phyloP scores from a whole-genome alignment of 2,329 filamentous ascomycete species.

The Aspergillus vadensis region DNA sequence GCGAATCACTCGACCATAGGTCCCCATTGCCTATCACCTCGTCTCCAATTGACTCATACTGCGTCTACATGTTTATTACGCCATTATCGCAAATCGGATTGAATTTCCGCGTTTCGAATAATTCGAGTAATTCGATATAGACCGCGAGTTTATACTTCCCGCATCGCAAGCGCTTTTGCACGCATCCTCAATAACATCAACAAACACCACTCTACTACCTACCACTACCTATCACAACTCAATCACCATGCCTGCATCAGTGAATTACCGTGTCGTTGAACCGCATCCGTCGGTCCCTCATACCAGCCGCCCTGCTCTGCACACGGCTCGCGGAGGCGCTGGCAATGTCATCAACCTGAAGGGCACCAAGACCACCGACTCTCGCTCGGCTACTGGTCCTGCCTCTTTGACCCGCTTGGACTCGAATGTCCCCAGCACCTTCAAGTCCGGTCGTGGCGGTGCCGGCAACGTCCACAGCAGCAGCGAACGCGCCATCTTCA shows the following conservation, averaged over 20 bases:
- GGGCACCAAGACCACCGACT: slow-evolving; percentile 53
- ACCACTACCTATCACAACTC: slow-evolving; percentile 13
- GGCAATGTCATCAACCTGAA: slow-evolving; percentile 60
- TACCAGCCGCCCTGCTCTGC: slow-evolving; percentile 50
- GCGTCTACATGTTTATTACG: slow-evolving; percentile 3
- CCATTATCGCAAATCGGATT: neutral
- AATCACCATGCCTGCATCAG: slow-evolving; percentile 34
- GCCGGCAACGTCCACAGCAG: slow-evolving; percentile 57
- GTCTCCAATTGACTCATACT: neutral
- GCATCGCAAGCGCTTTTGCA: neutral
- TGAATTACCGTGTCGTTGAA: slow-evolving; percentile 59
- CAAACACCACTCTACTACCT: neutral
- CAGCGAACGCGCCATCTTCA: slow-evolving; percentile 63
- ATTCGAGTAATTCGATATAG: slow-evolving; percentile 1
- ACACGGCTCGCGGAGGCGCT: slow-evolving; percentile 59
- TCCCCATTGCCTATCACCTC: neutral
- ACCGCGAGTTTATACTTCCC: neutral
- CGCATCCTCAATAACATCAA: neutral
- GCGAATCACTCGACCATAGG: slow-evolving; percentile 11
- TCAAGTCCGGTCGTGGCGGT: slow-evolving; percentile 55
- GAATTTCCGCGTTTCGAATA: neutral
- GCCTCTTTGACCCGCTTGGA: slow-evolving; percentile 55
- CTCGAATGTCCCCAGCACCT: slow-evolving; percentile 43
- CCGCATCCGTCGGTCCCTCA: slow-evolving; percentile 61
- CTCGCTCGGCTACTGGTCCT: slow-evolving; percentile 46